Percentiles rank a stretch among this genome's conserved stretches.
phyloP scores from a whole-genome alignment of 768 basidiomycete species.

The Mrakia frigida region DNA sequence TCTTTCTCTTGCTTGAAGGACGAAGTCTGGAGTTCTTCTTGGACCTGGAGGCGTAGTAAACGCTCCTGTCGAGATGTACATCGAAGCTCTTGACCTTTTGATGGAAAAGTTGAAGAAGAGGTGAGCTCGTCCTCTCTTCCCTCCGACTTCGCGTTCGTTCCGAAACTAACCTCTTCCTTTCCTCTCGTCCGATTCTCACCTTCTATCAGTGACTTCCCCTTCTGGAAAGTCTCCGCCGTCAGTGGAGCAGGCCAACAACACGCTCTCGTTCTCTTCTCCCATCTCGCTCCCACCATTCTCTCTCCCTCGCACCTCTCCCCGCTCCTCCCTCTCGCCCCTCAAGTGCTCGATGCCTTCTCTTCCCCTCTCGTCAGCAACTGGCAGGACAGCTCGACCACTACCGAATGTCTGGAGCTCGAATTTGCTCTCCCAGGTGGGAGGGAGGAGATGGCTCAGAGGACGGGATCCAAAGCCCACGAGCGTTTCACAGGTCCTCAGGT shows the following conservation, averaged over 20 bases:
- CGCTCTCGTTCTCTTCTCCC: constrained; percentile 31
- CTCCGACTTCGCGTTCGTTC: neutral
- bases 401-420: constrained; percentile 67
- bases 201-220: constrained; percentile 45
- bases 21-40: constrained; percentile 42
- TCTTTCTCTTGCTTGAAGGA: constrained; percentile 32
- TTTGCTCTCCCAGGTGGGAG: constrained; percentile 60
- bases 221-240: constrained; percentile 57
- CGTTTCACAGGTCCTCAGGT: constrained; percentile 86
- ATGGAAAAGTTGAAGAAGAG: constrained; percentile 48
- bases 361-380: constrained; percentile 69
- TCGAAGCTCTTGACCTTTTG: constrained; percentile 77
- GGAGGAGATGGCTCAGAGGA: constrained; percentile 64
- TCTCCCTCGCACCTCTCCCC: constrained; percentile 4
- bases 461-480: constrained; percentile 79
- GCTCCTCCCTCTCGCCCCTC: constrained; percentile 52
- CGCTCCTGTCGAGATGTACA: constrained; percentile 74
- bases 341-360: constrained; percentile 67
- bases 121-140: constrained; percentile 27
- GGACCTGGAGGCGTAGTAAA: constrained; percentile 61
- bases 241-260: constrained; percentile 74
- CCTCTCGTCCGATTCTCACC: neutral
- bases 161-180: neutral
- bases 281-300: constrained; percentile 47
- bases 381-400: constrained; percentile 82